Conservation (phyloP, 2,329 filamentous ascomycete species). For the Stagonosporopsis vannaccii region DNA sequence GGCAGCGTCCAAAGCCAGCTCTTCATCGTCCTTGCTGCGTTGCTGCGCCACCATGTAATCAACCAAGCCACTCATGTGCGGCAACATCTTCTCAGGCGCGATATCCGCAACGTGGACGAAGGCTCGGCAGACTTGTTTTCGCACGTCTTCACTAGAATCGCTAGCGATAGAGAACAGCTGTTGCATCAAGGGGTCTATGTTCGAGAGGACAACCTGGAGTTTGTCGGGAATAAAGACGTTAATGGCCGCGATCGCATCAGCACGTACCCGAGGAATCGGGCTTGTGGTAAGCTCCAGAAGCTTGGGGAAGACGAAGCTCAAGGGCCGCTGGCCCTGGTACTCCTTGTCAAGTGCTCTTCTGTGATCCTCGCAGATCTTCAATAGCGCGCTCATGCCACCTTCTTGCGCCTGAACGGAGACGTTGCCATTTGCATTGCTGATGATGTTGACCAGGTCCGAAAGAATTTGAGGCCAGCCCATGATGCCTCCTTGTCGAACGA, state of each 20-base stretch:
- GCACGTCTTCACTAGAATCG: conserved; percentile 81
- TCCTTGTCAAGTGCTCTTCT: conserved; percentile 84
- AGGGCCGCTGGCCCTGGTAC: conserved; percentile 85
- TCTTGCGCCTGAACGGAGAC: conserved; percentile 79
- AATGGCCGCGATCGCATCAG: conserved; percentile 80
- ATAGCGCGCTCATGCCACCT: conserved; percentile 88
- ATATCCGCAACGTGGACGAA: conserved; percentile 93
- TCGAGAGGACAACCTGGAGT: conserved; percentile 80
- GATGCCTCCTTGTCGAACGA: conserved; percentile 83
- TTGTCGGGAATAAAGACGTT: conserved; percentile 91
- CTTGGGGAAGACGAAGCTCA: conserved; percentile 88
- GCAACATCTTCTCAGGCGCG: conserved; percentile 86
- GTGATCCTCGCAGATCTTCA: conserved; percentile 98
- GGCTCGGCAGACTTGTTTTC: conserved; percentile 89
- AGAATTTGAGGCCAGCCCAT: conserved; percentile 91
- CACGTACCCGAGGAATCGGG: conserved; percentile 77
- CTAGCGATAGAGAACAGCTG: conserved; percentile 82
- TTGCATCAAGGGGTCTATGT: conserved; percentile 80
- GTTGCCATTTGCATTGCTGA: conserved; percentile 75
- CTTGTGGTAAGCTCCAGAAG: conserved; percentile 86
- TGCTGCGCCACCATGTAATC: conserved; percentile 94
- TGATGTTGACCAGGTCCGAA: conserved; percentile 79
- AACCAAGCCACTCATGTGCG: conserved; percentile 85
- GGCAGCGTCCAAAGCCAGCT: conserved; percentile 90
- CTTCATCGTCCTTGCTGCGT: conserved; percentile 78